These are phyloP conservation scores for Zygnema circumcarinatum DNA, from an alignment of 139 green algal species.

Conservation along the genomic window DNA sequence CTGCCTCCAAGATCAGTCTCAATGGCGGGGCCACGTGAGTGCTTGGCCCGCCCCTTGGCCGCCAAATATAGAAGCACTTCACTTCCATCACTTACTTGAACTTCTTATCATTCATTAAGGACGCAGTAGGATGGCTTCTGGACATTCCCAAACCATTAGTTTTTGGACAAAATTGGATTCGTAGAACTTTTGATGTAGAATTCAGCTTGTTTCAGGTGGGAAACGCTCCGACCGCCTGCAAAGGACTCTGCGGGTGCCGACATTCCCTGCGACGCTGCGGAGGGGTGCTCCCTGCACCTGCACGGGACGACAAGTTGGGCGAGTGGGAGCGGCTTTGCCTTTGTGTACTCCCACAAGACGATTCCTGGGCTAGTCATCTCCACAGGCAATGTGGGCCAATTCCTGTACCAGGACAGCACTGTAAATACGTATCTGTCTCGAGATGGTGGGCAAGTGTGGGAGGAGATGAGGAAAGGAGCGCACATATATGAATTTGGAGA, in stretches of 20 bases:
- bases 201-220: constrained; percentile 45
- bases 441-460: constrained; percentile 89
- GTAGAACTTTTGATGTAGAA: too few relatives aligned
- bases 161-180: too few relatives aligned
- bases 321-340: constrained; percentile 47
- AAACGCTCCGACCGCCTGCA: constrained; percentile 37
- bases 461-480: constrained; percentile 78
- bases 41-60: constrained; percentile 65
- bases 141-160: too few relatives aligned
- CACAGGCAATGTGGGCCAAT: constrained; percentile 81
- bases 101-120: too few relatives aligned
- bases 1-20: constrained; percentile 75
- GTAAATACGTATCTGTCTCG: constrained; percentile 71
- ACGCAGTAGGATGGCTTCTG: too few relatives aligned
- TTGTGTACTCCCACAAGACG: constrained; percentile 83
- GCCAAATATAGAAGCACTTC: constrained; percentile 63
- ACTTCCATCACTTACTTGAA: constrained; percentile 62
- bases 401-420: constrained; percentile 55
- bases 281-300: constrained; percentile 79
- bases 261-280: constrained; percentile 50
- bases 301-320: constrained; percentile 76
- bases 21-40: constrained; percentile 79
- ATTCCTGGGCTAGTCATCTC: constrained; percentile 89
- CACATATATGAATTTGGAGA: constrained; percentile 93
- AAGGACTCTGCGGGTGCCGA: constrained; percentile 46